Evolutionary conservation across 2,329 filamentous ascomycete genomes (phyloP).

Genomic region (Furcasterigmium furcatum): DNA sequence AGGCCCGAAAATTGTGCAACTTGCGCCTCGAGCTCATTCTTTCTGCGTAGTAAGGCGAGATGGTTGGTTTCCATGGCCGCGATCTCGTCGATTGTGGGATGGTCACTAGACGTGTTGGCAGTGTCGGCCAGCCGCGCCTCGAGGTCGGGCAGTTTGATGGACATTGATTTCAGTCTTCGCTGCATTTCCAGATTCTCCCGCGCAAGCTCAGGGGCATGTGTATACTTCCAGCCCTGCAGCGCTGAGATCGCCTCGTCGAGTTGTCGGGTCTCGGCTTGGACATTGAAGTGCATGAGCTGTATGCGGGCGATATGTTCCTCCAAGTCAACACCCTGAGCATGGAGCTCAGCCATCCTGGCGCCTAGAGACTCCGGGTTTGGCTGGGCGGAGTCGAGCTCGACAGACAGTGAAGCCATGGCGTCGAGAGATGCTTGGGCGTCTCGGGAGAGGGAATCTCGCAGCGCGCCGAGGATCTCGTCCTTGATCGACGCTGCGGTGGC

Average conservation of each 20-base stretch:
- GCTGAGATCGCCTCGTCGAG: slow-evolving; percentile 35
- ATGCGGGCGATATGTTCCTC: slow-evolving; percentile 55
- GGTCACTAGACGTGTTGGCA: slow-evolving; percentile 27
- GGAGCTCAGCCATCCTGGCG: slow-evolving; percentile 50
- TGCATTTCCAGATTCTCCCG: slow-evolving; percentile 73
- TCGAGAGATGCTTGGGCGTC: slow-evolving; percentile 56
- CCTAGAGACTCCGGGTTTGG: slow-evolving; percentile 48
- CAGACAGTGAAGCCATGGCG: slow-evolving; percentile 50
- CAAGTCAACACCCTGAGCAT: slow-evolving; percentile 48
- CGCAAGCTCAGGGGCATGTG: slow-evolving; percentile 55
- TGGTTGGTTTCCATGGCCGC: slow-evolving; percentile 56
- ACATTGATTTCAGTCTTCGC: slow-evolving; percentile 65
- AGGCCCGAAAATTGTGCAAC: slow-evolving; percentile 67
- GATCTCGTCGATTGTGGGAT: slow-evolving; percentile 55
- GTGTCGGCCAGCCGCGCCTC: slow-evolving; percentile 47
- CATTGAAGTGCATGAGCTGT: slow-evolving; percentile 50
- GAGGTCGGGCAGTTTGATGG: slow-evolving; percentile 66
- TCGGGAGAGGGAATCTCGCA: slow-evolving; percentile 51
- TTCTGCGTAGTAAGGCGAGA: slow-evolving; percentile 50
- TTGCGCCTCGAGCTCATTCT: slow-evolving; percentile 58
- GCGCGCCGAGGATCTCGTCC: slow-evolving; percentile 43
- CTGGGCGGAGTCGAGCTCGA: slow-evolving; percentile 45
- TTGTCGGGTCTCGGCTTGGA: slow-evolving; percentile 46
- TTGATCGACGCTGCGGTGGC: slow-evolving; percentile 19
- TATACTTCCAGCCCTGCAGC: slow-evolving; percentile 44